Evolutionary conservation across 2,329 filamentous ascomycete genomes (phyloP), one percentile per base, ranked within the genome.

Genomic region (Cladosporium velox): DNA sequence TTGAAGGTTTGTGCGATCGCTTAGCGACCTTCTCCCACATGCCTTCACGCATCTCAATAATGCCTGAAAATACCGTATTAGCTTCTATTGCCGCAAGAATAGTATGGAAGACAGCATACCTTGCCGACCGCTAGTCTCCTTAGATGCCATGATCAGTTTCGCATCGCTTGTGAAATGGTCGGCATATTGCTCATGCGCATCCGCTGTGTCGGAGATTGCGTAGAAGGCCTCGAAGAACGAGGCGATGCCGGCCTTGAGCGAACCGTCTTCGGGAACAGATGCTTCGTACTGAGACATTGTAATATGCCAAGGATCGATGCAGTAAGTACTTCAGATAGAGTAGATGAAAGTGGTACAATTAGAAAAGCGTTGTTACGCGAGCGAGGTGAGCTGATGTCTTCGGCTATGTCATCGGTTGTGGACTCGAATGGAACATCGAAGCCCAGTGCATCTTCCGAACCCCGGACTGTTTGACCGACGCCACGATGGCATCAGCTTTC

Each of bases 21-120:
- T 77, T 78, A 0, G 78, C 73, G 3, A 87, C 80, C 57, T 82
- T 81, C 41, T 82, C 80, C 85, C 85, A 87, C 78, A 86, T 81
- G 5, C 75, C 76, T 70, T 83, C 79, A n/a, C 85, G 79, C 35
- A 85, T 74, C 12, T 77, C 74, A 5, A 86, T 77, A 68, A 87
- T 86, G 67, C 81, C 83, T 85, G 67, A 7, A 3, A 24, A 11
- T n/a, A 18, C 14, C 10, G 26, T 5, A n/a, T 54, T 10, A 59
- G 35, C 15, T 41, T 32, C 49, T 24, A 3, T 12, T 32, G 11
- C 24, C 8, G 47, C 47, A 44, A 14, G n/a, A 35, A 24, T 11
- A 28, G 4, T 2, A 24, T 41, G 47, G n/a, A 1, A 8, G 44
- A 34, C 15, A 38, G 67, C 72, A 59, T 69, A 85, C 84, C 83